phyloP scores from a whole-genome alignment of 2,329 filamentous ascomycete genomes.

The Claviceps africana region DNA sequence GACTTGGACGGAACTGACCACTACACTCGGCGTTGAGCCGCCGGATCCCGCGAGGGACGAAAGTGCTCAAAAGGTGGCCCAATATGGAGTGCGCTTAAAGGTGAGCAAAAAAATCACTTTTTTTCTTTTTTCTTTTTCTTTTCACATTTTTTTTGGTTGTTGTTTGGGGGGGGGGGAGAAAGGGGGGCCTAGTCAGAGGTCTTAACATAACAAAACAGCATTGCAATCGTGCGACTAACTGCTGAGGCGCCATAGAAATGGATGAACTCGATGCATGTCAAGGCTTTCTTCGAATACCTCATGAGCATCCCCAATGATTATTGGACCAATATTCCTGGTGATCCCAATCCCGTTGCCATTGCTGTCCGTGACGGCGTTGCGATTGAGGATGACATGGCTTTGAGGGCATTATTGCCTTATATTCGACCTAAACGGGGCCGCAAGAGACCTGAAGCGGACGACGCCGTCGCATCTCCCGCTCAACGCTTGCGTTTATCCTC shows the following conservation, averaged over 20 bases:
- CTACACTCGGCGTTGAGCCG: slow-evolving; percentile 76
- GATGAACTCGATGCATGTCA: slow-evolving; percentile 94
- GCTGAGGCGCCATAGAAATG: slow-evolving; percentile 46
- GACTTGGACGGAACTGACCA: slow-evolving; percentile 80
- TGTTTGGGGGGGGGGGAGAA: no score
- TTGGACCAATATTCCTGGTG: slow-evolving; percentile 59
- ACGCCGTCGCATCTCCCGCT: slow-evolving; percentile 31
- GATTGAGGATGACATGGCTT: slow-evolving; percentile 75
- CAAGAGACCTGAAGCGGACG: slow-evolving; percentile 50
- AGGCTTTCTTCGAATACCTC: slow-evolving; percentile 87
- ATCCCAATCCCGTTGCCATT: slow-evolving; percentile 46
- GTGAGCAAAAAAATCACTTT: slow-evolving; percentile 27
- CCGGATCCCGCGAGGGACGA: slow-evolving; percentile 71
- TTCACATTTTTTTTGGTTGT: no score
- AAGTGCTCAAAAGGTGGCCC: slow-evolving; percentile 85
- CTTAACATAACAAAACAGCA: no score
- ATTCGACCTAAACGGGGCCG: slow-evolving; percentile 49
- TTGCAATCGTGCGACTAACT: not conserved
- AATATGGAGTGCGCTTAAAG: slow-evolving; percentile 87
- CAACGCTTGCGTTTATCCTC: slow-evolving; percentile 51
- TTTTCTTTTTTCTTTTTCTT: not conserved
- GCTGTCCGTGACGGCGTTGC: slow-evolving; percentile 67
- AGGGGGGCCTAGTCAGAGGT: no score
- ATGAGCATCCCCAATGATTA: slow-evolving; percentile 66
- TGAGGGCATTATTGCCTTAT: slow-evolving; percentile 71